A percentile compares a stretch with the other conserved stretches of the same genome.
These are phyloP conservation scores for Elaeagnus macrophylla DNA, from an alignment of 306 rosid species.

Conservation along the genomic window DNA sequence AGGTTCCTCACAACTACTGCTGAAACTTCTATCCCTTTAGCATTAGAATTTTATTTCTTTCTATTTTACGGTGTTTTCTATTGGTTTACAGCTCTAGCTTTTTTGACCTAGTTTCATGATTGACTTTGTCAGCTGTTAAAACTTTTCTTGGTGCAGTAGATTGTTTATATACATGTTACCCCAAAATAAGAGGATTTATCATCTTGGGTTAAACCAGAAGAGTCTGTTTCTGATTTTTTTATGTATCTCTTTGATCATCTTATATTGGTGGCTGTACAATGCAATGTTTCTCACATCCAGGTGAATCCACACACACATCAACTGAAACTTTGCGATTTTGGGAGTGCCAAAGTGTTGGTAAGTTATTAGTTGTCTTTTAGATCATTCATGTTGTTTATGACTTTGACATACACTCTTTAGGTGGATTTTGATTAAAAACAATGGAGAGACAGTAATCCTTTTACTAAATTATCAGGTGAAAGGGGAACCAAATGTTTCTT, in stretches of 20 bases:
- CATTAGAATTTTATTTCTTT: too few species aligned
- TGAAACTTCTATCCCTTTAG: not conserved
- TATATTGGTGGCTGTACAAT: slow-evolving; percentile 20
- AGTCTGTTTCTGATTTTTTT: not conserved
- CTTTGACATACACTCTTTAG: not conserved
- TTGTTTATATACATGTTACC: slow-evolving; percentile 8
- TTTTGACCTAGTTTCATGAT: not conserved
- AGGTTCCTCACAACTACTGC: not conserved
- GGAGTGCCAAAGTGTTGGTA: slow-evolving; percentile 96
- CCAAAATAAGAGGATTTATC: not conserved
- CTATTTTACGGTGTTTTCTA: too few species aligned
- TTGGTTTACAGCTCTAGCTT: not conserved
- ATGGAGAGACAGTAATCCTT: slow-evolving; percentile 9
- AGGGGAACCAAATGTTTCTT: slow-evolving; percentile 98
- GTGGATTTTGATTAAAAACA: not conserved
- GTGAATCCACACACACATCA: slow-evolving; percentile 99
- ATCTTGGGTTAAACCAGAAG: not conserved
- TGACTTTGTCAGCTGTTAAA: not conserved
- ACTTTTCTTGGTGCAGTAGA: slow-evolving; percentile 2
- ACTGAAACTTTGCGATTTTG: slow-evolving; percentile 94
- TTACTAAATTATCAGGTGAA: slow-evolving; percentile 62
- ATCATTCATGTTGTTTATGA: slow-evolving; percentile 12
- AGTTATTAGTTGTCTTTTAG: slow-evolving; percentile 24
- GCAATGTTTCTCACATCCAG: slow-evolving; percentile 37
- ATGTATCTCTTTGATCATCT: slow-evolving; percentile 4